phyloP scores from a whole-genome alignment of 352 stramenopile species.

The Globisporangium nodosum region DNA sequence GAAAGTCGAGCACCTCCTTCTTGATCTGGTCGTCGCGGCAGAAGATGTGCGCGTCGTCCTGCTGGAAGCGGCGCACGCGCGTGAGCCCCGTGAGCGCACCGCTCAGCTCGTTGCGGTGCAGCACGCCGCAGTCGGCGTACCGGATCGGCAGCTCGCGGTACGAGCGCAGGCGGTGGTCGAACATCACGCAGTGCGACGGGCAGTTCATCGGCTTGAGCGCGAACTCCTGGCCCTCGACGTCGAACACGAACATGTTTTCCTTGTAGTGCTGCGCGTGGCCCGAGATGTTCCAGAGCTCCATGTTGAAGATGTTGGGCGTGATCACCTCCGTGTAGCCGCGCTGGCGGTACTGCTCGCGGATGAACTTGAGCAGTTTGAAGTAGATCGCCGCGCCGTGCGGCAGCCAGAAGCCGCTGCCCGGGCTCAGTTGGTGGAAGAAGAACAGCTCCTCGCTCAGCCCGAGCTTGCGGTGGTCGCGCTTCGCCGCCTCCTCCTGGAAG shows the following conservation, averaged over 20 bases:
- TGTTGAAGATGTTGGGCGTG: slow-evolving; percentile 96
- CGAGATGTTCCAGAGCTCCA: slow-evolving; percentile 96
- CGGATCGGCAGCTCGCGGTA: slow-evolving; percentile 95
- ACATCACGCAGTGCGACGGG: slow-evolving; percentile 97
- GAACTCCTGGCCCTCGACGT: slow-evolving; percentile 90
- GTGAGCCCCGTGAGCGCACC: slow-evolving; percentile 96
- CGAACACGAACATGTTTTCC: slow-evolving; percentile 94
- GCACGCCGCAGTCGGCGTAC: slow-evolving; percentile 93
- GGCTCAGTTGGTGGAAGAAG: slow-evolving; percentile 92
- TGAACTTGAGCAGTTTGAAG: slow-evolving; percentile 92
- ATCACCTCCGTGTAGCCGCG: slow-evolving; percentile 96
- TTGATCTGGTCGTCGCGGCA: slow-evolving; percentile 94
- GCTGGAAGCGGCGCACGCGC: slow-evolving; percentile 95
- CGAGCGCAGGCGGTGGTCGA: slow-evolving; percentile 94
- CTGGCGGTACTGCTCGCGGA: slow-evolving; percentile 77
- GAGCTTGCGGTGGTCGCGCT: slow-evolving; percentile 94
- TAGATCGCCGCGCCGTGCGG: slow-evolving; percentile 97
- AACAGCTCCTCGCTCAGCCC: slow-evolving; percentile 96
- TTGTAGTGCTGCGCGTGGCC: slow-evolving; percentile 97
- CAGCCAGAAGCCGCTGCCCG: slow-evolving; percentile 97
- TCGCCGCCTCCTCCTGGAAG: slow-evolving; percentile 94
- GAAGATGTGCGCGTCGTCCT: slow-evolving; percentile 99
- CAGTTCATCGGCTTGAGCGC: slow-evolving; percentile 99
- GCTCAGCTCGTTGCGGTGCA: slow-evolving; percentile 94
- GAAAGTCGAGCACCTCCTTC: slow-evolving; percentile 93